A percentile compares a stretch with the other conserved stretches of the same genome.
Conservation (phyloP, 345 rosid species). For the sweet orange (Citrus sinensis) region DNA sequence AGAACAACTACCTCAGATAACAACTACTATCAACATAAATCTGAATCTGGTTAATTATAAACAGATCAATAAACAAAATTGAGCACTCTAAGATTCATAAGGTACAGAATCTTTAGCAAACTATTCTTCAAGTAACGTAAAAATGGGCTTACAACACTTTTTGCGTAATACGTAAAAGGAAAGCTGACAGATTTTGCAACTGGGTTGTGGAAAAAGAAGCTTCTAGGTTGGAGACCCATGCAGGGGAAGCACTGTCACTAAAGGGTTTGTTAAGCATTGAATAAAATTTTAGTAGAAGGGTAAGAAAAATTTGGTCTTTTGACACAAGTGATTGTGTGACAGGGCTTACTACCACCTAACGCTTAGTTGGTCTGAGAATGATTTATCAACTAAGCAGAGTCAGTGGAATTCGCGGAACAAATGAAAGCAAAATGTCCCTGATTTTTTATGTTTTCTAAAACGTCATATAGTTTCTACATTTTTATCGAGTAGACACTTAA, state of each 20-base stretch:
- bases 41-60: neutral
- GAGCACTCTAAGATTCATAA: neutral
- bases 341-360: neutral
- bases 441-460: too few species aligned
- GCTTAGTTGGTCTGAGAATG: constrained; percentile 3
- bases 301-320: neutral
- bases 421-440: neutral
- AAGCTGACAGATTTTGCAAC: constrained; percentile 14
- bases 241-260: neutral
- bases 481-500: neutral
- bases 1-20: neutral
- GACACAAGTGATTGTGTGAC: neutral
- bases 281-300: neutral
- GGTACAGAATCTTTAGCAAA: constrained; percentile 2
- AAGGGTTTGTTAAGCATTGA: constrained; percentile 5
- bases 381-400: neutral
- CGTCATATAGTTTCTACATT: neutral
- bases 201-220: neutral
- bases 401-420: neutral
- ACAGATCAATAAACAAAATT: neutral
- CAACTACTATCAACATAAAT: neutral
- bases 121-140: neutral
- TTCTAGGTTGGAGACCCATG: neutral
- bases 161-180: neutral
- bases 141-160: neutral